Conservation (phyloP, 805 yeast species). For the Candida sanyiensis region DNA sequence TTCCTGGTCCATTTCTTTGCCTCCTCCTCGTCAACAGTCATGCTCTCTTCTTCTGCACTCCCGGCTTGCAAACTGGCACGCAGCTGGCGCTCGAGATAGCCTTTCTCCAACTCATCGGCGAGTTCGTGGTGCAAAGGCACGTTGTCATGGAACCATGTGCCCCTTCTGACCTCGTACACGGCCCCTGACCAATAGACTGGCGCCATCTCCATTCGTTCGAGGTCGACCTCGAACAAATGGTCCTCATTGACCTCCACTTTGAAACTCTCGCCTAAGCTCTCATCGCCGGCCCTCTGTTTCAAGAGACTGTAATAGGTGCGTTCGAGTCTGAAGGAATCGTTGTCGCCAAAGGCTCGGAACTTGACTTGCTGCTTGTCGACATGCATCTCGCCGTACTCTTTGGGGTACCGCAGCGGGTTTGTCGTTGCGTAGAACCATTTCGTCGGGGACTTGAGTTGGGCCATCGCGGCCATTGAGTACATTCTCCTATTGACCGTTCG, state of each 20-base stretch:
- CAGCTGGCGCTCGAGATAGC: conserved; percentile 29
- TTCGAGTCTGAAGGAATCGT: conserved; percentile 64
- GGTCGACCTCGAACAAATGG: conserved; percentile 65
- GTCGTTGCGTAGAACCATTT: conserved; percentile 86
- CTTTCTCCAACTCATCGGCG: conserved; percentile 55
- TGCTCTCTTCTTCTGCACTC: conserved; percentile 9
- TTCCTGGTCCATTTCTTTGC: conserved; percentile 3
- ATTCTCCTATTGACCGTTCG: background rate
- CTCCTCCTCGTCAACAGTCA: conserved; percentile 31
- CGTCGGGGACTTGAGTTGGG: background rate
- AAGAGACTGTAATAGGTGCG: conserved; percentile 13
- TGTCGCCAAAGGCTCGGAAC: conserved; percentile 60
- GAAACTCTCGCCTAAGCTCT: background rate
- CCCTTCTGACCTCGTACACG: conserved; percentile 72
- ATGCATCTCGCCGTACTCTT: conserved; percentile 44
- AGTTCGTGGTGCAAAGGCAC: conserved; percentile 46
- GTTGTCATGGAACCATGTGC: conserved; percentile 70
- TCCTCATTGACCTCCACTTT: conserved; percentile 64
- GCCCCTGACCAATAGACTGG: conserved; percentile 93
- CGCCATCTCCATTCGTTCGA: conserved; percentile 44
- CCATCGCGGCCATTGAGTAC: background rate
- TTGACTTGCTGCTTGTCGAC: conserved; percentile 38
- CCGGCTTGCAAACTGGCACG: background rate
- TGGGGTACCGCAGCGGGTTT: conserved; percentile 64
- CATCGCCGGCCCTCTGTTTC: background rate